phyloP scores from a whole-genome alignment of 139 green algal genomes.

The Chlorella sp. region DNA sequence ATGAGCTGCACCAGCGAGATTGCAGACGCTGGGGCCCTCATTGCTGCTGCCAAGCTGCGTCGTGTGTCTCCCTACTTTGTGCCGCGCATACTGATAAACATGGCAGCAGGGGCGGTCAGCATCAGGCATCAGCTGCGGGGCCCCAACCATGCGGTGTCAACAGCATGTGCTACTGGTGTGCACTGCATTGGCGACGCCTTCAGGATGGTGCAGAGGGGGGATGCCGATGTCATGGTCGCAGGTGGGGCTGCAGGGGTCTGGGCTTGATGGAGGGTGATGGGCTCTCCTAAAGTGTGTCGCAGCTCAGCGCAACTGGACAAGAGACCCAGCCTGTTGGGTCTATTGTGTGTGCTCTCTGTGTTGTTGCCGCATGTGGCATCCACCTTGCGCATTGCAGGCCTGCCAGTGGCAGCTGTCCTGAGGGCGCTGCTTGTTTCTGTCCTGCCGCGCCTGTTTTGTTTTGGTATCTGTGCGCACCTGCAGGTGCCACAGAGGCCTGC shows the following conservation, averaged over 20 bases:
- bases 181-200: conserved; percentile 83
- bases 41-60: conserved; percentile 32
- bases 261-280: too few species aligned
- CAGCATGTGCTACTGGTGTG: conserved; percentile 91
- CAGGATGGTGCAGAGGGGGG: conserved; percentile 69
- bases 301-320: background rate
- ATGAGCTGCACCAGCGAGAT: conserved; percentile 84
- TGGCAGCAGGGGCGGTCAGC: conserved; percentile 83
- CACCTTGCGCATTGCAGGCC: too few species aligned
- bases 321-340: background rate
- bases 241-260: background rate
- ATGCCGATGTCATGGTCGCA: conserved; percentile 84
- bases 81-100: conserved; percentile 87
- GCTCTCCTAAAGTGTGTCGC: background rate
- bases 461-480: too few species aligned
- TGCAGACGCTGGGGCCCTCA: conserved; percentile 51
- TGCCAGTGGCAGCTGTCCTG: too few species aligned
- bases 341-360: too few species aligned
- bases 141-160: conserved; percentile 78
- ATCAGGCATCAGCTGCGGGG: conserved; percentile 56
- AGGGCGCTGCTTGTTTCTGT: too few species aligned
- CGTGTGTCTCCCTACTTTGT: conserved; percentile 89
- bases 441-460: too few species aligned
- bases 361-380: too few species aligned
- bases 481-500: conserved; percentile 75